These are phyloP conservation scores for Fistulifera solaris DNA, from an alignment of 108 stramenopile genomes.

Conservation along the genomic window DNA sequence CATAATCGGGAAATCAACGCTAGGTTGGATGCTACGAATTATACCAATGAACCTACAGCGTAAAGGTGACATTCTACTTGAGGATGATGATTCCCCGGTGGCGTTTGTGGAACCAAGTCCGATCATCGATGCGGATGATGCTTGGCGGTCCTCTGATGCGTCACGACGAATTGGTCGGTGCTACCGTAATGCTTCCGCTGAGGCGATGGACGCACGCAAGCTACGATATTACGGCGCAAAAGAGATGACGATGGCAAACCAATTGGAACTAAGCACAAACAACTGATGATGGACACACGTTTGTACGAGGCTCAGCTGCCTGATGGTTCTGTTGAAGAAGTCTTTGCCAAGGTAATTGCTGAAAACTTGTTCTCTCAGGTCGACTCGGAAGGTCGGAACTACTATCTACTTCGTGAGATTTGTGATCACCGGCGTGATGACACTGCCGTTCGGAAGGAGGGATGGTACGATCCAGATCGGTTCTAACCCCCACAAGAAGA, in stretches of 20 bases:
- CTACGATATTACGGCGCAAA: conserved; percentile 8
- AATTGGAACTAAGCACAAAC: conserved; percentile 16
- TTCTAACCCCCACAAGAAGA: background rate
- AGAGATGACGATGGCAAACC: conserved; percentile 23
- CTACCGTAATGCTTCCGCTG: background rate
- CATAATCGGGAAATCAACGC: background rate
- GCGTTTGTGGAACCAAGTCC: background rate
- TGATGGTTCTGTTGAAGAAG: conserved; percentile 20
- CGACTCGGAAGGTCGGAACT: conserved; percentile 10
- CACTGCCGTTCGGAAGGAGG: conserved; percentile 1
- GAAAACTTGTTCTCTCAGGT: conserved; percentile 16
- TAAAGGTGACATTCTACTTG: background rate
- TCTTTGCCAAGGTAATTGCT: conserved; percentile 26
- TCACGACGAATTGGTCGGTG: background rate
- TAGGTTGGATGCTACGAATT: background rate
- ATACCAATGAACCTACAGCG: background rate
- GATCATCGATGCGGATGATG: background rate
- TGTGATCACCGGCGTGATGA: conserved; percentile 15
- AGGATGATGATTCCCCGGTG: background rate
- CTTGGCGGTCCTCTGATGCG: background rate
- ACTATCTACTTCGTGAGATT: conserved; percentile 18
- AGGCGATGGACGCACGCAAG: conserved; percentile 8
- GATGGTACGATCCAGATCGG: background rate
- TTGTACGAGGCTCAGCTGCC: conserved; percentile 27
- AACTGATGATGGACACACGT: conserved; percentile 20